A percentile compares a stretch with the other conserved stretches of the same genome.
These are phyloP conservation scores for Pseudogymnoascus sp. DNA, from an alignment of 2,329 filamentous ascomycete genomes.

Conservation along the genomic window DNA sequence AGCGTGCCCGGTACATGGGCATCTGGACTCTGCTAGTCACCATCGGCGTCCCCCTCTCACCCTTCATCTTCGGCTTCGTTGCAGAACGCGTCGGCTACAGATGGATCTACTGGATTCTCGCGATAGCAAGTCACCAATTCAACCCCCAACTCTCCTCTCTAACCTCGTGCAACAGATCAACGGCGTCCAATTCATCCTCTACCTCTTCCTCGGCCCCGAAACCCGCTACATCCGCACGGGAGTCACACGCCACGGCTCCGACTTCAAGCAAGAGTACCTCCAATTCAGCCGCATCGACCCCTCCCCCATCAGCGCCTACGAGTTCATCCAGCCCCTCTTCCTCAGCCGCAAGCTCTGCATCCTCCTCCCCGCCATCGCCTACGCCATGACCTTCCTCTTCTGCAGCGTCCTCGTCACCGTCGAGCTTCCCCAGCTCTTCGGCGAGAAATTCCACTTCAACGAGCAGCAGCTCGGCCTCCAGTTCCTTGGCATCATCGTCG, in stretches of 20 bases:
- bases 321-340: constrained; percentile 44
- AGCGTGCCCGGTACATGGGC: constrained; percentile 46
- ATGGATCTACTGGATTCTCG: constrained; percentile 49
- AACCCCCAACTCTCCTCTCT: background rate
- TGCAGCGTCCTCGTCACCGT: constrained; percentile 46
- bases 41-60: constrained; percentile 17
- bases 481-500: constrained; percentile 49
- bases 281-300: constrained; percentile 46
- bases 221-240: constrained; percentile 42
- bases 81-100: constrained; percentile 42
- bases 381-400: constrained; percentile 52
- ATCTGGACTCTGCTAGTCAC: constrained; percentile 39
- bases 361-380: constrained; percentile 43
- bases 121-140: constrained; percentile 36
- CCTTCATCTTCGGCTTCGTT: constrained; percentile 34
- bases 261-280: constrained; percentile 28
- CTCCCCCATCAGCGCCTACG: constrained; percentile 38
- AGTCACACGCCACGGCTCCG: constrained; percentile 12
- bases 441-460: constrained; percentile 48
- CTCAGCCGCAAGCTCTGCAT: constrained; percentile 41
- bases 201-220: constrained; percentile 48
- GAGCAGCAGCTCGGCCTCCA: constrained; percentile 52
- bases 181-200: constrained; percentile 47
- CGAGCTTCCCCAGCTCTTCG: constrained; percentile 53
- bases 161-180: constrained; percentile 38